Conservation (phyloP, 2,329 filamentous ascomycete species). For the Calonectria pseudoreteaudii region DNA sequence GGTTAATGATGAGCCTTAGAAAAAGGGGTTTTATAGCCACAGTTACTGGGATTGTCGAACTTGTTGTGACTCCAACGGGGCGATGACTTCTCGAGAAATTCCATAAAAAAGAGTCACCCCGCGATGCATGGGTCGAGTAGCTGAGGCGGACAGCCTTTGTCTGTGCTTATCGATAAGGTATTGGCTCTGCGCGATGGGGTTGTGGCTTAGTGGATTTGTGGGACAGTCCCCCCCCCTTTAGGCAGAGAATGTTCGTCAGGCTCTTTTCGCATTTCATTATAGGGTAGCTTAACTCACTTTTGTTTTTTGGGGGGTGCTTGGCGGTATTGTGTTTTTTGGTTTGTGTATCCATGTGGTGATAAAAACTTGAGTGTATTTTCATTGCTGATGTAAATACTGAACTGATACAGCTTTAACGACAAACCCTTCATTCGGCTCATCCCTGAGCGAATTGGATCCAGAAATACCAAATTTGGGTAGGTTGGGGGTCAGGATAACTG, state of each 20-base stretch:
- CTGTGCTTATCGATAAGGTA: constrained; percentile 21
- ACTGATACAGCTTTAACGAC: not conserved
- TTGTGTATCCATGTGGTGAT: not conserved
- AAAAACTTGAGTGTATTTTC: accelerated
- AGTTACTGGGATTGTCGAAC: not conserved
- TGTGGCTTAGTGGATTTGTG: not conserved
- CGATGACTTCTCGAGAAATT: not conserved
- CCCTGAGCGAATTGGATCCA: not conserved
- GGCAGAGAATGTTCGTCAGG: not conserved
- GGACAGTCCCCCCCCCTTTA: not conserved
- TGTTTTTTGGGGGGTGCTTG: not conserved
- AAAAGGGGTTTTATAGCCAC: not conserved
- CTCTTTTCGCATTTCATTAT: not conserved
- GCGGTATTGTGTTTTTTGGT: not conserved
- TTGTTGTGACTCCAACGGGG: not conserved
- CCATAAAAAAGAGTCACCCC: constrained; percentile 24
- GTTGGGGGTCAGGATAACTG: too few species aligned
- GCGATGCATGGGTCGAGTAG: constrained; percentile 9
- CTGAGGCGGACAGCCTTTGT: not conserved
- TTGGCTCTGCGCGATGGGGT: not conserved
- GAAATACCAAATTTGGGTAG: too few species aligned
- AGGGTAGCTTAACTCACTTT: not conserved
- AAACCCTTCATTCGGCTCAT: not conserved
- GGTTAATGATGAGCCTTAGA: not conserved
- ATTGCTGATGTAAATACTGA: not conserved